Base-by-base conservation (phyloP, 2,329 filamentous ascomycete genomes). In the Lojkania enalia region DNA sequence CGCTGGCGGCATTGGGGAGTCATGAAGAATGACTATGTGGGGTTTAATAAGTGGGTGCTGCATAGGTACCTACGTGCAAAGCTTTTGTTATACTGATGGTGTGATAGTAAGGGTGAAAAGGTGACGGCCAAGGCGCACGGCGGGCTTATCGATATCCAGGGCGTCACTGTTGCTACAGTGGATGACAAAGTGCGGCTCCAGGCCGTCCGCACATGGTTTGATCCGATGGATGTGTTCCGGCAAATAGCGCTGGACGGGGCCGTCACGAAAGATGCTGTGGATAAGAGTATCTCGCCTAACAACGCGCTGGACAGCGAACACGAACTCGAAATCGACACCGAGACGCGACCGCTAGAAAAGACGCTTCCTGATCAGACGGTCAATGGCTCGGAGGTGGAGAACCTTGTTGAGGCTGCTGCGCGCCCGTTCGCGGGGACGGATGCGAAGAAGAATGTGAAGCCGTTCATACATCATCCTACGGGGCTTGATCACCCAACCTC, bases 1-100 rank as follows among this genome's bases (percentile, higher is more conserved):
- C 76, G 79, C 54, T 87, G 84, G 84, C 73, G 84, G 4, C 84
- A 87, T 63, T 87, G 84, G 84, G 84, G 83, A 0, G 66, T 71
- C 3, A 86, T 87, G 79, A 80, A 80, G 70, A 80, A 78, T 49
- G 83, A 86, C 58, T 87, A 87, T 61, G 77, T 81, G 1, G 83
- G 82, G 1, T 74, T 80, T 42, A 84, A 86, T 51, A 74, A 81
- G 82, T 85, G 63, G 54, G 78, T 41, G 4, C 7, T 20, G 18
- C 11, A 4, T 14, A 20, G 23, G 18, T 39, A n/a, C 31, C 30
- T 12, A 31, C 14, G 14, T n/a, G n/a, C n/a, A 19, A 11, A 9
- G 9, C n/a, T 32, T n/a, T 13, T n/a, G n/a, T 32, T 14, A 16
- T 18, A 23, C 50, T 57, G 21, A 52, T 40, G 13, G 19, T 5